These are phyloP conservation scores for Acanthamoeba culbertsoni DNA, from an alignment of 208 protist species.

Conservation along the genomic window DNA sequence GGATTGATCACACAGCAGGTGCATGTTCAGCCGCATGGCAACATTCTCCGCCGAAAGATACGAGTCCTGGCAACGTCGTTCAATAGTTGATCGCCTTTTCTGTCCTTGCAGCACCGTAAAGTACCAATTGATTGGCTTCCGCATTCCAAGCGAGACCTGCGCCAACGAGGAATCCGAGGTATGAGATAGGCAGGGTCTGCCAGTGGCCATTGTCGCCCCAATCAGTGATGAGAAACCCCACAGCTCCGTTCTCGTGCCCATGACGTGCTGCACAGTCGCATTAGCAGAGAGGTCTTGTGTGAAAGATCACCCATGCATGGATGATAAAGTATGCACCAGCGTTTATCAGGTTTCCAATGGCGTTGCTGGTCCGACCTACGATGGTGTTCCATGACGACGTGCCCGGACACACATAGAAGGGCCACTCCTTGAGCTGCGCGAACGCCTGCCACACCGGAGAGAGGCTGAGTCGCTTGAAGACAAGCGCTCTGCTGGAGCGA, in stretches of 20 bases:
- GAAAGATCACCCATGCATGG: too few relatives aligned
- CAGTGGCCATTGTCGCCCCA: slow-evolving; percentile 47
- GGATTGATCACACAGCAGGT: neutral
- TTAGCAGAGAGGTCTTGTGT: too few relatives aligned
- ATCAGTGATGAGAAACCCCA: slow-evolving; percentile 30
- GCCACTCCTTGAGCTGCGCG: neutral
- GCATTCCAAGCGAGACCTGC: slow-evolving; percentile 39
- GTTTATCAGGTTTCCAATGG: slow-evolving; percentile 15
- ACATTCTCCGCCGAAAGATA: neutral
- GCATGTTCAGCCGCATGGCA: neutral
- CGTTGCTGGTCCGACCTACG: neutral
- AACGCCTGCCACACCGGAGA: neutral
- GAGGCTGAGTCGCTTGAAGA: neutral
- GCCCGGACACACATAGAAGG: slow-evolving; percentile 38
- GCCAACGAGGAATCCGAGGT: slow-evolving; percentile 7
- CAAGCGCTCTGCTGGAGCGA: neutral
- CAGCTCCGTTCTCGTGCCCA: neutral
- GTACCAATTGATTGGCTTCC: neutral
- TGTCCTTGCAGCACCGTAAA: neutral
- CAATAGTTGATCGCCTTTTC: neutral
- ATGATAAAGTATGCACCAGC: neutral
- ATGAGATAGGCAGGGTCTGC: slow-evolving; percentile 26
- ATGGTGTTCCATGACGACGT: slow-evolving; percentile 49
- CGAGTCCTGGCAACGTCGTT: neutral
- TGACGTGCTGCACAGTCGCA: neutral